Base-by-base conservation (phyloP, 2,329 filamentous ascomycete genomes). In the Trichoderma sp. region DNA sequence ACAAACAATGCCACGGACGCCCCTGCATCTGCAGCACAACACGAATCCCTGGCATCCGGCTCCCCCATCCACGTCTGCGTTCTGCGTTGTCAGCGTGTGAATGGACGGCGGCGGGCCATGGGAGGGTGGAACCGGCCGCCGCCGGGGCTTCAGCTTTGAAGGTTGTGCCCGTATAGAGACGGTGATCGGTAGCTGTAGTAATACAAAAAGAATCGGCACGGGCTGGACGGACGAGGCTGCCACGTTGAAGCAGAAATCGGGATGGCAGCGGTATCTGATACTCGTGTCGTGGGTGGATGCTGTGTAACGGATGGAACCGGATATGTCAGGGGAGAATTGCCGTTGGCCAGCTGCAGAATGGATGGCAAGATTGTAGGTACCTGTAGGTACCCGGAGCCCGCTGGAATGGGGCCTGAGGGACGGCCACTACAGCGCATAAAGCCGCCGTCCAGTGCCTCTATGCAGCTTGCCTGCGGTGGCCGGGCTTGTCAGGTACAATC, bases 21-120 rank as follows among this genome's bases (percentile, higher is more conserved):
- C 59, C 59, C 59, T 62, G 59, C 59, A 30, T 62, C 50, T 62
- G 59, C 59, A 62, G 59, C 59, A 50, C 50, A 62, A 55, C 19
- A 28, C 24, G 26, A 39, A 41, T 59, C 44, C 30, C 28, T 7
- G 28, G 44, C 50, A 48, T 26, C 10, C 54, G 19, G 28, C 17
- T 45, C 21, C 21, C 45, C 19, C 14, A 28, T 60, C 30, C 15
- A 48, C 3, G 45, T 52, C 50, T 62, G 59, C 59, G 59, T 62
- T 52, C 50, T 62, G 59, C 59, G 59, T 62, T 62, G 59, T 62
- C 59, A 55, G 17, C 24, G 26, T 52, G 26, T 62, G 50, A 62
- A 52, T 62, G 59, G 59, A 45, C 59, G 57, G 47, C 34, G 17
- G 17, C 30, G 47, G 47, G 47, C 58, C 24, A 44, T 44, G 34